Conservation (phyloP, 2,329 filamentous ascomycete genomes). For the Penicillium concentricum region DNA sequence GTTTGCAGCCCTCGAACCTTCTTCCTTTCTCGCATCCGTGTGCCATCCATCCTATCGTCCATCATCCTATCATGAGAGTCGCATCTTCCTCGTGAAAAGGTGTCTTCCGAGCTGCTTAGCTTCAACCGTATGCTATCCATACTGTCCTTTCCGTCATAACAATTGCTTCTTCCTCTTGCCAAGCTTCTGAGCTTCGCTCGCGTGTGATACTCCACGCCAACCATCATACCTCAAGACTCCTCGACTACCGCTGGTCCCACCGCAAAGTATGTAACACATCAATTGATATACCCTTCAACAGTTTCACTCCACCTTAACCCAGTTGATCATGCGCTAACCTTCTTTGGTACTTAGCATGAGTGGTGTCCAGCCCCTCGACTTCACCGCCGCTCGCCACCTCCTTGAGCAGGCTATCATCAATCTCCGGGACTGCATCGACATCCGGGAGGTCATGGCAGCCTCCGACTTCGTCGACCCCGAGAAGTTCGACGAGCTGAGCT, state of each 20-base stretch:
- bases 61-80: no score
- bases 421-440: not conserved
- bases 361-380: not conserved
- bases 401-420: not conserved
- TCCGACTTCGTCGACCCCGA: not conserved
- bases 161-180: not conserved
- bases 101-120: no score
- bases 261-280: not conserved
- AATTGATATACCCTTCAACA: not conserved
- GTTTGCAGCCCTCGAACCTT: not conserved
- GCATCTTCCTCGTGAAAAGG: no score
- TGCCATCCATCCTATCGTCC: not conserved
- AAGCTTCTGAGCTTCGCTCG: not conserved
- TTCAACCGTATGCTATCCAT: not conserved
- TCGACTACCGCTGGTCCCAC: no score
- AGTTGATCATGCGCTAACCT: not conserved
- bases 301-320: not conserved
- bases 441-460: not conserved
- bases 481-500: not conserved
- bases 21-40: not conserved
- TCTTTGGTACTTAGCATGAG: not conserved
- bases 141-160: not conserved
- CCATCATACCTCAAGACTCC: not conserved
- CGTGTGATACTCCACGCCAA: not conserved
- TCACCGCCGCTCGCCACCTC: not conserved